Evolutionary conservation across 768 basidiomycete genomes (phyloP), one percentile per base, ranked within the genome.

Genomic region (Sporobolomyces pararoseus): DNA sequence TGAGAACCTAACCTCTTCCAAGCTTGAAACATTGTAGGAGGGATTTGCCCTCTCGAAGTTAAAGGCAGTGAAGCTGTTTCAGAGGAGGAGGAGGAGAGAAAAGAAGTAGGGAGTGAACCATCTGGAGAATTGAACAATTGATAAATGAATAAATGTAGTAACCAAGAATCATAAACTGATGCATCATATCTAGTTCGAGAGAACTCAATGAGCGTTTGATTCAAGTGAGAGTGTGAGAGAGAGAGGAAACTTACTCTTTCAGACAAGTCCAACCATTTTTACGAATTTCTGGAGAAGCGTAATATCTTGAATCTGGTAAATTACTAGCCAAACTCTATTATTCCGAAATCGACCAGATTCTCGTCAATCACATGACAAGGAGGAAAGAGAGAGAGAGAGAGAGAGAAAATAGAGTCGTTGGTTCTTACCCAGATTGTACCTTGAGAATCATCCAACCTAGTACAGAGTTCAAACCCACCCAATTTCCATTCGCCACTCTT

Each of bases 401-500:
- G n/a, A 9, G 9, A 12, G n/a, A 25, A 32, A 13, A 52, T 19
- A 16, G 9, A 19, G 25, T 34, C n/a, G n/a, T 21, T 29, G 13
- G 46, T 55, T 75, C 74, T 76, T 74, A 80, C 81, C 93, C 91
- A 83, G 89, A 95, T 77, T 93, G 81, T 21, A 89, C 84, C 37
- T 89, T 85, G 52, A 83, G 79, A 12, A 19, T 89, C 87, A 61
- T 97, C 94, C 75, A 86, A 89, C 13, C 88, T 84, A 73, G 84
- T 90, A 75, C 91, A 92, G 71, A 95, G 80, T 76, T 99, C 96
- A 76, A 98, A 93, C 1, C 95, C 95, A 25, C 91, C 94, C 12
- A 99, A 81, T 77, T 90, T 90, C 96, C 95, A 98, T 81, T 99
- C 96, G 7, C 95, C 91, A 0, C 91, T 90, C 0, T 88, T 87